Conservation (phyloP, 371 early-diverging fungal species). For the Mortierella sp. region DNA sequence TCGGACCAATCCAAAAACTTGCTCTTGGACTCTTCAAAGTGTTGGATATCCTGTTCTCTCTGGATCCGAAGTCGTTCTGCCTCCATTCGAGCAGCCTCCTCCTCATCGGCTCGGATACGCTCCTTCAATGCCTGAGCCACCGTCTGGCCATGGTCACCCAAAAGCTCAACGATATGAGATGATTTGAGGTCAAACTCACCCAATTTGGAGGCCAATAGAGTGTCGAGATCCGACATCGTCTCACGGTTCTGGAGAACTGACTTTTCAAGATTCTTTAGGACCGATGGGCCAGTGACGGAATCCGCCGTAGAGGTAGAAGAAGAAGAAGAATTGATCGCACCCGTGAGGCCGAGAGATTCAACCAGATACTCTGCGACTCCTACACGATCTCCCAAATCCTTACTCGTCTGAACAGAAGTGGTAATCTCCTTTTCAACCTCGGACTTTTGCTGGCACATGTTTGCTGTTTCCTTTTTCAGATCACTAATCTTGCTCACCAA, state of each 20-base stretch:
- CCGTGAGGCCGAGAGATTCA: no score
- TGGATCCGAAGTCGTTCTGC: slow-evolving; percentile 32
- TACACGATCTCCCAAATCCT: no score
- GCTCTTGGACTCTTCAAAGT: slow-evolving; percentile 28
- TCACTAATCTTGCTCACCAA: slow-evolving; percentile 4
- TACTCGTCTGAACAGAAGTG: not conserved
- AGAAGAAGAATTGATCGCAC: no score
- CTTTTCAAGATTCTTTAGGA: slow-evolving; percentile 15
- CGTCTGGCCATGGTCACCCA: slow-evolving; percentile 17
- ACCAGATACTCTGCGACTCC: no score
- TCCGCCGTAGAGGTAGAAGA: not conserved
- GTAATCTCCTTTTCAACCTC: slow-evolving; percentile 22
- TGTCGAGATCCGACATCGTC: slow-evolving; percentile 23
- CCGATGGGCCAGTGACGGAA: not conserved
- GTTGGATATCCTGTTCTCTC: slow-evolving; percentile 29
- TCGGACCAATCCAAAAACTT: slow-evolving; percentile 39
- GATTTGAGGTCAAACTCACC: slow-evolving; percentile 30
- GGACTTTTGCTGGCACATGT: slow-evolving; percentile 31
- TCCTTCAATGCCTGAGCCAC: slow-evolving; percentile 30
- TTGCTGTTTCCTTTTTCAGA: slow-evolving; percentile 20
- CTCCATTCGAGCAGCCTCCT: slow-evolving; percentile 23
- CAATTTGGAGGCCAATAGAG: slow-evolving; percentile 17
- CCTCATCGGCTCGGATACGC: slow-evolving; percentile 28
- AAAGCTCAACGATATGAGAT: slow-evolving; percentile 10
- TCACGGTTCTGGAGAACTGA: slow-evolving; percentile 14